Conservation (phyloP, 2,329 filamentous ascomycete species). For the Cytospora schulzeri region DNA sequence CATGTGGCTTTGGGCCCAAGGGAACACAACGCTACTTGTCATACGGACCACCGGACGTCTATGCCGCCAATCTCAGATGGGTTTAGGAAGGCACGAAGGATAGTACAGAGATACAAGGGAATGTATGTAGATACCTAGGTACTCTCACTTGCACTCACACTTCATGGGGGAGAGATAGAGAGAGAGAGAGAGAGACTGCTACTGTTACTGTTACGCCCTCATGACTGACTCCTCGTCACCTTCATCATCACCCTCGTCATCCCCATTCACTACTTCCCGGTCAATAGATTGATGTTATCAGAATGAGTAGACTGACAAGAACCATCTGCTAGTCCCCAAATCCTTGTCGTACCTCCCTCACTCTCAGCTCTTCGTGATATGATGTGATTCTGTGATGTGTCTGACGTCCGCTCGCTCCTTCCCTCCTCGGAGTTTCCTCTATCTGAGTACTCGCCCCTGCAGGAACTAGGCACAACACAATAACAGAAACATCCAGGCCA, state of each 20-base stretch:
- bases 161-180: too few species aligned
- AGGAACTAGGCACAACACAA: not conserved
- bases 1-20: not conserved
- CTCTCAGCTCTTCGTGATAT: conserved; percentile 8
- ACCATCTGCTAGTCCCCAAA: not conserved
- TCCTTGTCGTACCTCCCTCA: conserved; percentile 11
- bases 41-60: not conserved
- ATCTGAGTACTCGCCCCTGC: conserved; percentile 1
- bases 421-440: too few species aligned
- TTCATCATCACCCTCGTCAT: not conserved
- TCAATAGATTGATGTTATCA: not conserved
- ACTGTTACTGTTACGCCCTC: not conserved
- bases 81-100: not conserved
- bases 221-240: not conserved
- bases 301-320: not conserved
- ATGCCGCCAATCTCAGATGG: not conserved
- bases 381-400: conserved; percentile 4
- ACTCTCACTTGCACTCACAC: not conserved
- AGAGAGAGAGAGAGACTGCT: not conserved
- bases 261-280: not conserved
- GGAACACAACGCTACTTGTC: not conserved
- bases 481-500: not conserved
- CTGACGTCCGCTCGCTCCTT: conserved; percentile 7
- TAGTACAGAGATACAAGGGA: not conserved
- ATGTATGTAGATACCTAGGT: not conserved